Evolutionary conservation across 2,329 filamentous ascomycete species (phyloP), one percentile per base, ranked within the genome.

Genomic region (Xylaria sp.): DNA sequence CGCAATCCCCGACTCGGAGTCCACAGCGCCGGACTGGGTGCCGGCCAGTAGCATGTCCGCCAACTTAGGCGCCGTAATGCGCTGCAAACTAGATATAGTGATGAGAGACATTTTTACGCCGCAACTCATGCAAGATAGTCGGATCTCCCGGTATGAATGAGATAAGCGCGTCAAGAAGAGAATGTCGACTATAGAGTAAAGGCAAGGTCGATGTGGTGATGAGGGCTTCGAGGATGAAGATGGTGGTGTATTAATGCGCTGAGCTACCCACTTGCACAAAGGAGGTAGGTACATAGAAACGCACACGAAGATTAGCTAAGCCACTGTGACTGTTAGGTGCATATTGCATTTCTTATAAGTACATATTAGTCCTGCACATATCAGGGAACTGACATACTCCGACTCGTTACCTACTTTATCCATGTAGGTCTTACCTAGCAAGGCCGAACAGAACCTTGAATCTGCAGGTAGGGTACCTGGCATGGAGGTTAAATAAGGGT

Each of bases 21-120:
- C 29, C 46, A 68, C 61, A 24, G 67, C 64, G 44, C 29, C 29
- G 11, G 29, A 71, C 67, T 48, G 76, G 67, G 34, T 72, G 63
- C 79, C 75, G 13, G 78, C 76, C 20, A 86, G 79, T 16, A 93
- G 80, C 46, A 85, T 78, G 18, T 83, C 74, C 0, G 89, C 85
- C 48, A 96, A 85, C n/a, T 80, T 75, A 59, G 88, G 79, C 34
- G 87, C 86, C 8, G 83, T 81, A 64, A 96, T 86, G 69, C 84
- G 86, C 63, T 82, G 76, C 29, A 96, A 80, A 42, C 74, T 80
- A 38, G 82, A 78, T 50, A 92, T 79, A 6, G 82, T 66, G 18
- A 63, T 48, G 19, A 61, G 47, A 1, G 66, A 63, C 66, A 68
- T 68, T 40, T 48, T 52, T 13, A 7, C 29, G 16, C 5, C 9